Base-by-base conservation (phyloP, 2,329 filamentous ascomycete species). In the Epichloe festucae region DNA sequence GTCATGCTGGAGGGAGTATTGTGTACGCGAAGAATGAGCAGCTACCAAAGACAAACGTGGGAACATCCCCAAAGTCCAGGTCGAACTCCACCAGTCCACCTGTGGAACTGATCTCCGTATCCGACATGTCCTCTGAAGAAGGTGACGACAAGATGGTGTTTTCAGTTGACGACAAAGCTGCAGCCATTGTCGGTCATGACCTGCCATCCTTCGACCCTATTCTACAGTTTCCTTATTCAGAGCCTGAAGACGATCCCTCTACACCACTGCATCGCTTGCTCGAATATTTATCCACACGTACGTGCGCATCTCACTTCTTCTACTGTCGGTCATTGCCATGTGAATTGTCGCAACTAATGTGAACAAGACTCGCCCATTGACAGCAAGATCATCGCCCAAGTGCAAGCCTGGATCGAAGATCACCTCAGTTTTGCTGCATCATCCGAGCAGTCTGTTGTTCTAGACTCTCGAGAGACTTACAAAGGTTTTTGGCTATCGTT, bases 401-500 rank as follows among this genome's bases (percentile, higher is more conserved):
- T 83, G 14, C 65, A 70, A 17, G 62, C 64, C 5, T 84, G 78
- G 78, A 68, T 81, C 23, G 67, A 71, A 7, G 63, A 61, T 15
- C 79, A 74, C 59, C 56, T 81, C 21, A 55, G 54, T 21, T 75
- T 69, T 56, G 67, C 69, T 38, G 61, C 58, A 36, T 57, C 59
- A 19, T 65, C 66, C 17, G 58, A 68, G 3, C 59, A 63, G 23
- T 60, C 65, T 11, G 58, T 59, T 3, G 66, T 72, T 5, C 60
- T 70, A n/a, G 65, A 73, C 27, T 71, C 72, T 2, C 75, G 70
- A 51, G 63, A 62, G 15, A 65, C 67, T 35, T 66, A 80, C 52
- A 67, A 61, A 36, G 59, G 66, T 3, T 75, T 83, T 56, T 84
- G 79, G 79, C 56, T 62, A 35, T 54, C 62, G 3, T 67, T 83